Percentiles rank a stretch among this genome's conserved stretches.
phyloP scores from a whole-genome alignment of 176 grass and related monocot species.

The Oryza glaberrima region DNA sequence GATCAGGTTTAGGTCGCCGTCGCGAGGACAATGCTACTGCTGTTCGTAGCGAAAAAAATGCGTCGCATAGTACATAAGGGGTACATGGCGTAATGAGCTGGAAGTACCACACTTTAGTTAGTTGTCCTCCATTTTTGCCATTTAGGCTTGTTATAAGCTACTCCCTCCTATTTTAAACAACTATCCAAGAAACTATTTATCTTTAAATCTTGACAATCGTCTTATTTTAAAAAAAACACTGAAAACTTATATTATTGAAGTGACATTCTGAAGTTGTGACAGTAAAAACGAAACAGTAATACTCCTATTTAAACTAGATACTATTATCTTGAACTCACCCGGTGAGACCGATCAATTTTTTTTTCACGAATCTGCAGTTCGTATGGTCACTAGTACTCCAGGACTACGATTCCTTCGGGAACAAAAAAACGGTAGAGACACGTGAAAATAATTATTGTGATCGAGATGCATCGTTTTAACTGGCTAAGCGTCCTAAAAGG shows the following conservation, averaged over 20 bases:
- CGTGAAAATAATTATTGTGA: slow-evolving; percentile 28
- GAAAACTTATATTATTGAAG: no score
- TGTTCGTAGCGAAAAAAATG: background rate
- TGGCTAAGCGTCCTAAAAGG: background rate
- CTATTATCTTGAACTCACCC: no score
- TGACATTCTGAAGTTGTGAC: no score
- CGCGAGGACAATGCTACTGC: background rate
- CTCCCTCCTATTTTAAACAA: no score
- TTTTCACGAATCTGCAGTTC: background rate
- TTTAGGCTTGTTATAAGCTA: background rate
- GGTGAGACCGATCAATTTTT: background rate
- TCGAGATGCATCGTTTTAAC: slow-evolving; percentile 11
- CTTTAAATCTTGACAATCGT: no score
- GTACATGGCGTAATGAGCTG: background rate
- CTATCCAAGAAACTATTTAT: no score
- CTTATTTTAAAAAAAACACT: no score
- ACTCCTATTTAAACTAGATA: no score
- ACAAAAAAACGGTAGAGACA: background rate
- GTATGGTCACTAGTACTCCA: background rate
- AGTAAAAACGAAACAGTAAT: no score
- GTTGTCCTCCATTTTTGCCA: background rate
- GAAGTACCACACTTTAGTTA: background rate
- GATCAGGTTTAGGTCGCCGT: background rate
- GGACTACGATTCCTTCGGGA: background rate
- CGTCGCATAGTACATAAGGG: background rate